A percentile compares a stretch with the other conserved stretches of the same genome.
phyloP scores from a whole-genome alignment of 2,329 filamentous ascomycete genomes.

The Zymoseptoria tritici region DNA sequence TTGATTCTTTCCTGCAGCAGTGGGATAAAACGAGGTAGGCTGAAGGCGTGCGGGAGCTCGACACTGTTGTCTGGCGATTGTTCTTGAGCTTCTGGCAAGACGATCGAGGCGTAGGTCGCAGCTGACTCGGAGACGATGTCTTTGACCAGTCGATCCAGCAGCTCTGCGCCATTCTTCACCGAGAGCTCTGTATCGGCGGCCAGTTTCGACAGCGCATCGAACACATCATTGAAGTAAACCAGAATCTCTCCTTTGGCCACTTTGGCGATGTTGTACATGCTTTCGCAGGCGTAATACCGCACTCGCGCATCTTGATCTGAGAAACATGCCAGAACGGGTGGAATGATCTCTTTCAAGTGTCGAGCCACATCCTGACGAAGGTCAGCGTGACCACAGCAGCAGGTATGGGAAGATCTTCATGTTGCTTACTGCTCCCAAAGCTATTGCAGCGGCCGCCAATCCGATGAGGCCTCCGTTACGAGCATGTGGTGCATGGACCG shows the following conservation, averaged over 20 bases:
- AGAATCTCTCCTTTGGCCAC: slow-evolving; percentile 97
- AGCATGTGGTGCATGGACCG: slow-evolving; percentile 92
- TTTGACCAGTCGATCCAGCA: slow-evolving; percentile 89
- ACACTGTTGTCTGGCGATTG: slow-evolving; percentile 28
- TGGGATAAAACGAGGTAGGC: slow-evolving; percentile 81
- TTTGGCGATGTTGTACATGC: slow-evolving; percentile 99
- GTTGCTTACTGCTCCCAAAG: slow-evolving; percentile 72
- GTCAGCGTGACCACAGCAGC: neutral
- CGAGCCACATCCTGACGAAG: slow-evolving; percentile 70
- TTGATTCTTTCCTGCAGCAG: slow-evolving; percentile 89
- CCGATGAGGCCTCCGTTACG: slow-evolving; percentile 95
- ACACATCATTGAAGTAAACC: slow-evolving; percentile 96
- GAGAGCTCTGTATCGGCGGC: slow-evolving; percentile 93
- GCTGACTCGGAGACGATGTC: slow-evolving; percentile 95
- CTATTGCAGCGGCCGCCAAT: slow-evolving; percentile 89
- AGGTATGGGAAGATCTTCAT: neutral
- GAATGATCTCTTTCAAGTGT: slow-evolving; percentile 89
- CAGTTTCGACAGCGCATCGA: slow-evolving; percentile 93
- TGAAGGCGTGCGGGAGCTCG: slow-evolving; percentile 80
- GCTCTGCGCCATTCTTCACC: slow-evolving; percentile 94
- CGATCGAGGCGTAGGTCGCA: slow-evolving; percentile 84
- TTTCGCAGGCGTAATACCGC: slow-evolving; percentile 96
- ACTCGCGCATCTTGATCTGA: slow-evolving; percentile 96
- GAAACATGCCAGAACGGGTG: slow-evolving; percentile 94
- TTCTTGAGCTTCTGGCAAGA: slow-evolving; percentile 47